Evolutionary conservation across 192 early-diverging fungal species (phyloP).

Genomic region (Coemansia sp.): DNA sequence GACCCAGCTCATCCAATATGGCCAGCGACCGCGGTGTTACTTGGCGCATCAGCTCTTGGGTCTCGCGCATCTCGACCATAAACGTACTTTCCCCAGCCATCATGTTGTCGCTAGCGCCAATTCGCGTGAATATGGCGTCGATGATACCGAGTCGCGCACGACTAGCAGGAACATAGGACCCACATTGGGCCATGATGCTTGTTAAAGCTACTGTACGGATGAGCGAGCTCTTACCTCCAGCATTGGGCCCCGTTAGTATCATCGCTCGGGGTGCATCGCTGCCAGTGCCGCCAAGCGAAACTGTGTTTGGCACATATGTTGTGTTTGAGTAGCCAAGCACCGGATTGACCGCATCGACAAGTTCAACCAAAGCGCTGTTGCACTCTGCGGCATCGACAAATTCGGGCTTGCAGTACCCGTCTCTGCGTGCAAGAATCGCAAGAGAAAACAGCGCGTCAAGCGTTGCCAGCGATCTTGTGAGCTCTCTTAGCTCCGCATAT

Average conservation of each 20-base stretch:
- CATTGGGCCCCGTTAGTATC: slow-evolving; percentile 95
- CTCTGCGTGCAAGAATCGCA: slow-evolving; percentile 76
- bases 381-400: slow-evolving; percentile 54
- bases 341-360: slow-evolving; percentile 87
- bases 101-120: slow-evolving; percentile 97
- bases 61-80: slow-evolving; percentile 94
- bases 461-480: slow-evolving; percentile 64
- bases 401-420: slow-evolving; percentile 87
- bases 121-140: slow-evolving; percentile 93
- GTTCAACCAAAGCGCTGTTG: slow-evolving; percentile 65
- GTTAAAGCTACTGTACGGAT: slow-evolving; percentile 90
- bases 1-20: slow-evolving; percentile 95
- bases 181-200: slow-evolving; percentile 93
- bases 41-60: slow-evolving; percentile 84
- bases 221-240: slow-evolving; percentile 97
- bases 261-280: slow-evolving; percentile 59
- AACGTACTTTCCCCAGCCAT: slow-evolving; percentile 92
- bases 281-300: slow-evolving; percentile 60
- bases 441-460: slow-evolving; percentile 64
- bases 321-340: slow-evolving; percentile 28
- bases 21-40: slow-evolving; percentile 86
- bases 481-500: slow-evolving; percentile 62
- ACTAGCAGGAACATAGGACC: slow-evolving; percentile 87
- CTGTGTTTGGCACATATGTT: slow-evolving; percentile 91
- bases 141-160: slow-evolving; percentile 73